Evolutionary conservation across 768 basidiomycete genomes (phyloP).

Genomic region (Suillus sp.): DNA sequence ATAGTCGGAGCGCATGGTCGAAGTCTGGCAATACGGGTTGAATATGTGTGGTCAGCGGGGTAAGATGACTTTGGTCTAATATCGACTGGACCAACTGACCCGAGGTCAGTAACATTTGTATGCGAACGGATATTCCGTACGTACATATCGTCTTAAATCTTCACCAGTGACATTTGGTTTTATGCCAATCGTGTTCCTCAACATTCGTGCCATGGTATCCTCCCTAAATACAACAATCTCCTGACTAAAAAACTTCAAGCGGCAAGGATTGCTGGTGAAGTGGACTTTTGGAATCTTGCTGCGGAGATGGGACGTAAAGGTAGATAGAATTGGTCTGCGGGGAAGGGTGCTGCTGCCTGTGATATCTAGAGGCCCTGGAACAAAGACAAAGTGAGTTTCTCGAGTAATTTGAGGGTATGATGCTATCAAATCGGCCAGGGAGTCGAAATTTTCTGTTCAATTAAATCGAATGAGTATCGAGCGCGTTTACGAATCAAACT

Average conservation of each 20-base stretch:
- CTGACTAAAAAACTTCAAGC: conserved; percentile 93
- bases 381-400: conserved; percentile 86
- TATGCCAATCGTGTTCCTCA: conserved; percentile 87
- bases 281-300: conserved; percentile 76
- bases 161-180: conserved; percentile 79
- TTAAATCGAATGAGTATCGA: conserved; percentile 8
- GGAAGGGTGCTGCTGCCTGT: conserved; percentile 81
- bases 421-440: conserved; percentile 80
- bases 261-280: conserved; percentile 89
- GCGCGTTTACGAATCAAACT: not conserved
- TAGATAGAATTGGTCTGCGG: conserved; percentile 75
- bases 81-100: conserved; percentile 92
- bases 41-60: conserved; percentile 79
- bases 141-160: conserved; percentile 86
- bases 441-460: conserved; percentile 82
- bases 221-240: conserved; percentile 95
- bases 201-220: conserved; percentile 91
- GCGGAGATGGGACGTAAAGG: conserved; percentile 69
- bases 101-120: conserved; percentile 3
- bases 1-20: conserved; percentile 89
- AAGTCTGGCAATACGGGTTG: conserved; percentile 88
- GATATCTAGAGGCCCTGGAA: conserved; percentile 93
- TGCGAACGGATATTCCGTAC: conserved; percentile 30
- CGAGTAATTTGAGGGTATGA: conserved; percentile 78
- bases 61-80: conserved; percentile 93